Evolutionary conservation across 129 eudicot genomes (phyloP).

Genomic region (Pulicaria dysenterica): DNA sequence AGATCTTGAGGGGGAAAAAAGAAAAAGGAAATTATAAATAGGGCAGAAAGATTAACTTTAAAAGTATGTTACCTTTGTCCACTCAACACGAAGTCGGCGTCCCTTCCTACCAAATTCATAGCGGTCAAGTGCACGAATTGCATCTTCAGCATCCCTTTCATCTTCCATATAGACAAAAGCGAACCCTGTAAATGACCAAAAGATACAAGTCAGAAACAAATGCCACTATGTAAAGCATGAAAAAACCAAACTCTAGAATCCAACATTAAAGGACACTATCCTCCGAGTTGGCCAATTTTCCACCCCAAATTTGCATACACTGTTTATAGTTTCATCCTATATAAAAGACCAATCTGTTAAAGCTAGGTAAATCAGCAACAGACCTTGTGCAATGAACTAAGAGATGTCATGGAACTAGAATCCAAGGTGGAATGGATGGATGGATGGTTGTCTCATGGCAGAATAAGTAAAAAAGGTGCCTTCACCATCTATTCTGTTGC

Average conservation of each 20-base stretch:
- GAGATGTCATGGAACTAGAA: constrained; percentile 75
- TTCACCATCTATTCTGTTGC: constrained; percentile 53
- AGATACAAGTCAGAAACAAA: background rate
- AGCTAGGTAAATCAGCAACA: constrained; percentile 68
- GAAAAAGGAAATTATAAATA: background rate
- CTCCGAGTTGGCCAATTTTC: constrained; percentile 21
- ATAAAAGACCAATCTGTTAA: constrained; percentile 46
- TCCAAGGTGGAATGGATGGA: constrained; percentile 60
- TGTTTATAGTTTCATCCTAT: constrained; percentile 29
- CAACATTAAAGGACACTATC: constrained; percentile 23
- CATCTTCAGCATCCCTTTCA: constrained; percentile 97
- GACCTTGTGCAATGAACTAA: constrained; percentile 78
- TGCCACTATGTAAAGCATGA: background rate
- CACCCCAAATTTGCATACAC: constrained; percentile 29
- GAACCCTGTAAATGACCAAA: constrained; percentile 52
- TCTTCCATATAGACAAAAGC: constrained; percentile 94
- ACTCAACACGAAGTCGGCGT: constrained; percentile 94
- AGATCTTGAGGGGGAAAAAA: background rate
- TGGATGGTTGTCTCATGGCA: constrained; percentile 42
- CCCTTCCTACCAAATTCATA: constrained; percentile 94
- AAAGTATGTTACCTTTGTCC: constrained; percentile 73
- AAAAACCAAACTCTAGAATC: constrained; percentile 4
- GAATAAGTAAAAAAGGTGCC: constrained; percentile 45
- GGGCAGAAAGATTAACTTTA: background rate
- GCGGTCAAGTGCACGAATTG: constrained; percentile 82